Percentiles rank a stretch among this genome's conserved stretches.
phyloP scores from a whole-genome alignment of 176 grass and related monocot genomes.

The Musa schizocarpa region DNA sequence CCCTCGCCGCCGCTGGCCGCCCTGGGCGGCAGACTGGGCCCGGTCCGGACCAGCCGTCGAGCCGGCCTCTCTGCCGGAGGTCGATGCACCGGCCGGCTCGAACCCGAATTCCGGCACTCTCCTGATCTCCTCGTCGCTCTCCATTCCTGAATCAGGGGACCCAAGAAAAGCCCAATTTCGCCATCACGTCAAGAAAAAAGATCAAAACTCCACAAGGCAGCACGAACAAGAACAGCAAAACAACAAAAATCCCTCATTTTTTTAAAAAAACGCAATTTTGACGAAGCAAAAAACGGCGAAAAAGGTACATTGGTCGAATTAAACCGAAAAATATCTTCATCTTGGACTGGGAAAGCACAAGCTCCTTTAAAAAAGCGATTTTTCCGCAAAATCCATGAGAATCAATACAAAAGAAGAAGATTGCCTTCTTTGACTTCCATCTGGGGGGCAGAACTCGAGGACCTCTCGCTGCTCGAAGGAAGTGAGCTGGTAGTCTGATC shows the following conservation, averaged over 20 bases:
- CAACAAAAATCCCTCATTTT: neutral
- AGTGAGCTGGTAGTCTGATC: conserved; percentile 69
- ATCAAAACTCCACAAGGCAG: too few relatives aligned
- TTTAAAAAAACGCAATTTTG: neutral
- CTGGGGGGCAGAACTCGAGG: conserved; percentile 73
- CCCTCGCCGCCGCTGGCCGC: conserved; percentile 54
- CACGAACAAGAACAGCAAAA: neutral
- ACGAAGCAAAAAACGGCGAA: neutral
- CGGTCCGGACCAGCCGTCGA: conserved; percentile 18
- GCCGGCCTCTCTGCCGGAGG: conserved; percentile 54
- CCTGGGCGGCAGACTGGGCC: conserved; percentile 16
- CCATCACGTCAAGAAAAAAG: too few relatives aligned
- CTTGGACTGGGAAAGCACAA: neutral
- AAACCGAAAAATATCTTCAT: neutral
- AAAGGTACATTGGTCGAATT: neutral
- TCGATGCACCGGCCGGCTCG: conserved; percentile 32
- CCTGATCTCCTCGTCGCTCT: conserved; percentile 98
- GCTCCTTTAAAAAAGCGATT: neutral
- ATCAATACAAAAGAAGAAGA: neutral
- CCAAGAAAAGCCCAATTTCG: too few relatives aligned
- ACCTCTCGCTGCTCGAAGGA: conserved; percentile 93
- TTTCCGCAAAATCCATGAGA: neutral
- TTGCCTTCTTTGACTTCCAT: conserved; percentile 82
- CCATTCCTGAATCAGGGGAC: conserved; percentile 32
- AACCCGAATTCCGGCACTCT: conserved; percentile 84